A percentile compares a stretch with the other conserved stretches of the same genome.
These are phyloP conservation scores for Fusarium cicatricum DNA, from an alignment of 2,329 filamentous ascomycete species.

Conservation along the genomic window DNA sequence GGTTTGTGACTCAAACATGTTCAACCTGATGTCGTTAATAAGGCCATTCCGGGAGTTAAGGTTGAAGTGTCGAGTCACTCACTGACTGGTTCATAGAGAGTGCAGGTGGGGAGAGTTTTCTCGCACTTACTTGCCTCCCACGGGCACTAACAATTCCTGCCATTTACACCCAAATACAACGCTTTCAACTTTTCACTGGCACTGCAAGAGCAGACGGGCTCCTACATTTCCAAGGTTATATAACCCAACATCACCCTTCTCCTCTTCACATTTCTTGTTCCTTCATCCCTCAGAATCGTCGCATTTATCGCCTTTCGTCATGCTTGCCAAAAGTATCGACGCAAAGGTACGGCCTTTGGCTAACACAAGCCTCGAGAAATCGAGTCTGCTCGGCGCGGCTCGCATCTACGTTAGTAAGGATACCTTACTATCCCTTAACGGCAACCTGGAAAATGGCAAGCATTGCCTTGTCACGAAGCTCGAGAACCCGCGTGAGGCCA, in stretches of 20 bases:
- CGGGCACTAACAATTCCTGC: no score
- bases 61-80: no score
- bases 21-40: no score
- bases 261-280: background rate
- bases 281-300: background rate
- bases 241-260: background rate
- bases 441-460: slow-evolving; percentile 53
- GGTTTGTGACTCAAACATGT: no score
- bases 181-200: no score
- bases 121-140: no score
- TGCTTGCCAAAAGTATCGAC: slow-evolving; percentile 49
- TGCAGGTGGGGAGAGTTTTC: no score
- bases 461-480: slow-evolving; percentile 52
- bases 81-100: no score
- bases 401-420: slow-evolving; percentile 59
- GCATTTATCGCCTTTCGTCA: slow-evolving; percentile 9
- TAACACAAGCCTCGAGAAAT: slow-evolving; percentile 53
- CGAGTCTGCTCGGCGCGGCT: slow-evolving; percentile 53
- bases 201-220: no score
- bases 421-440: slow-evolving; percentile 54
- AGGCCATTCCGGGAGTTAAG: no score
- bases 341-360: slow-evolving; percentile 54
- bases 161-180: no score
- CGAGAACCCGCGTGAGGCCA: slow-evolving; percentile 19
- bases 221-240: background rate